A percentile compares a stretch with the other conserved stretches of the same genome.
Conservation (phyloP, 768 basidiomycete genomes). For the Lentinula detonsa region DNA sequence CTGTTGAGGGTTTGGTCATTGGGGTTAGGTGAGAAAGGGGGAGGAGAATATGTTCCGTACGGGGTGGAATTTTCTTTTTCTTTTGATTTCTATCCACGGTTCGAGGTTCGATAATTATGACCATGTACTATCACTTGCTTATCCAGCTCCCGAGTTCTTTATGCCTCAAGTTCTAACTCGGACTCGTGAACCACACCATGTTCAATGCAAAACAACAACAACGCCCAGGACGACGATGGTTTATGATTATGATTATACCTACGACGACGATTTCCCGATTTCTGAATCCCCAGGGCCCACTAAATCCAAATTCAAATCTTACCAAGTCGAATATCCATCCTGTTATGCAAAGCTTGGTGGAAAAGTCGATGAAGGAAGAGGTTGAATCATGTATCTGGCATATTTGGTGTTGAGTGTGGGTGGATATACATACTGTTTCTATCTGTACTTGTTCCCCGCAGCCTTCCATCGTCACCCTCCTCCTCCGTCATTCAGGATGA, state of each 20-base stretch:
- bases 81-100: no score
- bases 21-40: constrained; percentile 27
- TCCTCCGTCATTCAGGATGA: constrained; percentile 85
- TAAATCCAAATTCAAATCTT: constrained; percentile 59
- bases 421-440: constrained; percentile 12
- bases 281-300: constrained; percentile 13
- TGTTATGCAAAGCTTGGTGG: constrained; percentile 66
- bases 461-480: constrained; percentile 64
- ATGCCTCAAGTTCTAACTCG: no score
- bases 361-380: constrained; percentile 71
- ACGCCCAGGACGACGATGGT: no score
- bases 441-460: constrained; percentile 18
- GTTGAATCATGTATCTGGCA: constrained; percentile 79
- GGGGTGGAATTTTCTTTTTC: no score
- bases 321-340: constrained; percentile 82
- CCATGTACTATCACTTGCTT: no score
- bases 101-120: no score
- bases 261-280: constrained; percentile 53
- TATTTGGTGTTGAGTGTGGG: constrained; percentile 86
- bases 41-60: no score
- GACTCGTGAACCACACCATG: no score
- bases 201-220: constrained; percentile 24
- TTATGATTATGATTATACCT: no score
- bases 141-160: no score
- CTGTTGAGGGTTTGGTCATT: constrained; percentile 62